These are phyloP conservation scores for Hypoxylon sp. DNA, from an alignment of 2,329 filamentous ascomycete genomes.

Conservation along the genomic window DNA sequence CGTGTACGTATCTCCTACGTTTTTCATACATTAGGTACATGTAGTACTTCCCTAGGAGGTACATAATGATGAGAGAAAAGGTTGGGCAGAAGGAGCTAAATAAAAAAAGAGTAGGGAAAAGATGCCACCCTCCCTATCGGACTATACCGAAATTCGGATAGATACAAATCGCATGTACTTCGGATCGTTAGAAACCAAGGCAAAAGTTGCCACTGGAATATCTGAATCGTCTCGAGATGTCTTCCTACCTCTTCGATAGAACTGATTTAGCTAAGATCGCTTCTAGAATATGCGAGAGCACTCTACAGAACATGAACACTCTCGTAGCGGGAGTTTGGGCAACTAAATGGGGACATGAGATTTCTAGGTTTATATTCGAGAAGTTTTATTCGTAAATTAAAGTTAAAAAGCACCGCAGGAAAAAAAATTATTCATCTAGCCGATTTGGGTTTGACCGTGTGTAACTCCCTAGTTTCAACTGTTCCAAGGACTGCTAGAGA, in stretches of 20 bases:
- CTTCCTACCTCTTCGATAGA: not conserved
- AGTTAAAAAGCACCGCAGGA: slow-evolving; percentile 9
- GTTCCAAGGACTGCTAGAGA: slow-evolving; percentile 14
- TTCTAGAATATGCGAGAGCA: slow-evolving; percentile 29
- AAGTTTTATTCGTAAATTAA: not conserved
- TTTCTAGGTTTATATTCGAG: slow-evolving; percentile 23
- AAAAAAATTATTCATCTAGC: slow-evolving; percentile 18
- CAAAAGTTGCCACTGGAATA: slow-evolving; percentile 33
- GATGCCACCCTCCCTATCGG: slow-evolving; percentile 26
- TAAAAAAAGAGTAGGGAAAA: slow-evolving; percentile 11
- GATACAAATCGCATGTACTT: slow-evolving; percentile 33
- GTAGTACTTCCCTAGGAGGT: too few species aligned
- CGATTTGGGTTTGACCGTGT: slow-evolving; percentile 21
- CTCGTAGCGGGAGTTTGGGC: not conserved
- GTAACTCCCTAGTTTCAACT: slow-evolving; percentile 29
- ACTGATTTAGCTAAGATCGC: slow-evolving; percentile 1
- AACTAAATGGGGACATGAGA: slow-evolving; percentile 3
- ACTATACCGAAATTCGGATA: slow-evolving; percentile 38
- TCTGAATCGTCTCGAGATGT: slow-evolving; percentile 6
- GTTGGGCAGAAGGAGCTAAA: slow-evolving; percentile 21
- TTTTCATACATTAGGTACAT: not conserved
- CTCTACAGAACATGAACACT: slow-evolving; percentile 12
- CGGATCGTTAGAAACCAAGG: slow-evolving; percentile 12
- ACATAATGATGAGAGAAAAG: slow-evolving; percentile 22
- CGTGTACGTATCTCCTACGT: slow-evolving; percentile 22